Percentiles rank a stretch among this genome's conserved stretches.
Conservation (phyloP, 352 stramenopile species). For the Globisporangium yorkense region DNA sequence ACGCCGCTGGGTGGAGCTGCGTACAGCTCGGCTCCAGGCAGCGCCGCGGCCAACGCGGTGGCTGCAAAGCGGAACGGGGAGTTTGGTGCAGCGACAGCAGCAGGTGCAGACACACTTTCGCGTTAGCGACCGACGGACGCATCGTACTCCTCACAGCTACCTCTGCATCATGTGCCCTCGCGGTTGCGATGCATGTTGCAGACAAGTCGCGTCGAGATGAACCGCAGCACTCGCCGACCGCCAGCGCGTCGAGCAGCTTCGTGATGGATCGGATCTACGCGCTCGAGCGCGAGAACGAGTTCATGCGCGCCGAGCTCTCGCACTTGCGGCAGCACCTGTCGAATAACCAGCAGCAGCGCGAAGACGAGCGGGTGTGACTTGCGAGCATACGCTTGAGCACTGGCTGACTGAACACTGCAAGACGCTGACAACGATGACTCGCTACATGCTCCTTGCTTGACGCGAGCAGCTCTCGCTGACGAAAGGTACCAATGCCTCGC, state of each 20-base stretch:
- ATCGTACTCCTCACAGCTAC: too few relatives aligned
- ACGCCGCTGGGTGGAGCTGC: constrained; percentile 2
- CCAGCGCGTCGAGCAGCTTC: constrained; percentile 6
- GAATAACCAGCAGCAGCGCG: constrained; percentile 51
- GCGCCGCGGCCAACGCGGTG: neutral
- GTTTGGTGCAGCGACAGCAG: neutral
- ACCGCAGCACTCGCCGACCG: neutral
- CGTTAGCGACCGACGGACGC: too few relatives aligned
- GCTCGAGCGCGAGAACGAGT: constrained; percentile 58
- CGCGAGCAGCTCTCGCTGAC: constrained; percentile 14
- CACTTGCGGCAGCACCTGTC: constrained; percentile 47
- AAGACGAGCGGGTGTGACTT: constrained; percentile 41
- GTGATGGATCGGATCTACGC: constrained; percentile 31
- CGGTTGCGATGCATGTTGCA: neutral
- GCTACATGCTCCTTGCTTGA: too few relatives aligned
- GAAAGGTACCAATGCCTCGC: constrained; percentile 13
- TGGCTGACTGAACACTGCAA: too few relatives aligned
- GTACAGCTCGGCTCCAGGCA: neutral
- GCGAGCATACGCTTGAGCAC: constrained; percentile 1
- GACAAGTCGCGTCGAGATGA: constrained; percentile 10
- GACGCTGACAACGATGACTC: neutral
- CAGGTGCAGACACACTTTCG: neutral
- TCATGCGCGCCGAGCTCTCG: constrained; percentile 43
- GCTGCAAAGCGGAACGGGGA: neutral
- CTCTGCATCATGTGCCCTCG: neutral